A percentile compares a stretch with the other conserved stretches of the same genome.
phyloP scores from a whole-genome alignment of 2,329 filamentous ascomycete species.

The Stemphylium lycopersici region DNA sequence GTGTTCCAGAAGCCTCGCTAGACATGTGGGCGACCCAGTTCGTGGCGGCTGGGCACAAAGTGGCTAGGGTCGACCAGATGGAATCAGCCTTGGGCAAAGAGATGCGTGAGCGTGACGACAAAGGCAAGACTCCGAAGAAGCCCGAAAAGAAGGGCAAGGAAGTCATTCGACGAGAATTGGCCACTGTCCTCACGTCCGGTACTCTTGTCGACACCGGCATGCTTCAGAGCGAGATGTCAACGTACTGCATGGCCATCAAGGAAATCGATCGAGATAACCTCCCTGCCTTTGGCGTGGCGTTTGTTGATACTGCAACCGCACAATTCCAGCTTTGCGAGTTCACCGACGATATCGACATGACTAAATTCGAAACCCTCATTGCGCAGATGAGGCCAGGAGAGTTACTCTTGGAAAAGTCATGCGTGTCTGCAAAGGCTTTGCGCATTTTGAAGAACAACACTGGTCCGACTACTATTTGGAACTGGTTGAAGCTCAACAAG shows the following conservation, averaged over 20 bases:
- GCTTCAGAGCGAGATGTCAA: conserved; percentile 97
- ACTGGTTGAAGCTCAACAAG: conserved; percentile 80
- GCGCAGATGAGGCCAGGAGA: conserved; percentile 91
- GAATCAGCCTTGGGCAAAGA: conserved; percentile 96
- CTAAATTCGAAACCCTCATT: conserved; percentile 95
- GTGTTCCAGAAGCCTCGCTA: conserved; percentile 93
- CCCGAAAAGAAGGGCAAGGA: conserved; percentile 71
- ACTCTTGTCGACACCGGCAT: conserved; percentile 95
- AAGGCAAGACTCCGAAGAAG: conserved; percentile 59
- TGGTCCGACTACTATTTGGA: conserved; percentile 91
- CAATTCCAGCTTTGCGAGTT: conserved; percentile 95
- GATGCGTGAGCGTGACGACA: conserved; percentile 87
- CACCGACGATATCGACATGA: conserved; percentile 88
- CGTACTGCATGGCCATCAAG: conserved; percentile 95
- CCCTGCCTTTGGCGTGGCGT: conserved; percentile 88
- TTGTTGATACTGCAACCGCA: conserved; percentile 93
- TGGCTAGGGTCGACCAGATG: conserved; percentile 94
- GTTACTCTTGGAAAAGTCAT: conserved; percentile 82
- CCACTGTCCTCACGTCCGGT: conserved; percentile 87
- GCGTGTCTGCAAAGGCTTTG: conserved; percentile 83
- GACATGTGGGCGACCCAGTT: conserved; percentile 98
- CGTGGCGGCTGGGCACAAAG: conserved; percentile 96
- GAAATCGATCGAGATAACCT: conserved; percentile 68
- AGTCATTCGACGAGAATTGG: conserved; percentile 87
- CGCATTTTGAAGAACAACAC: conserved; percentile 97